Evolutionary conservation across 2,329 filamentous ascomycete species (phyloP), one percentile per base, ranked within the genome.

Genomic region (Orbilia blumenaviensis): DNA sequence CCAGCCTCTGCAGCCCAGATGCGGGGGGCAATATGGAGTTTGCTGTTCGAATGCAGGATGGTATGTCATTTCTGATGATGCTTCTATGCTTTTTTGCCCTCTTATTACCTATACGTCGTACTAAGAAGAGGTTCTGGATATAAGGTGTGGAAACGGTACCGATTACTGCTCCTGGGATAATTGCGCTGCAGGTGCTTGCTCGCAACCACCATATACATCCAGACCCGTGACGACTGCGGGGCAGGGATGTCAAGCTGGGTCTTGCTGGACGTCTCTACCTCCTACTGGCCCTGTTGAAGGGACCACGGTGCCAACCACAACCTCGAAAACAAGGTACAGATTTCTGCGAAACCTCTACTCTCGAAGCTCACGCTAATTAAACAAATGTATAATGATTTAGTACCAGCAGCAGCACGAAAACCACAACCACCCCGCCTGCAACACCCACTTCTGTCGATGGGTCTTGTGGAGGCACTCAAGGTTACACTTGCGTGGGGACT

Each of bases 31-130:
- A 27, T 68, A 38, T 21, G 64, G 64, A 3, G 64, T 68, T 4
- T 68, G 64, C n/a, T 68, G 64, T 23, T 67, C 64, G 2, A 60
- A 60, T 50, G 25, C 64, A 18, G 64, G 64, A 60, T 67, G 64
- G 64, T 67, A 54, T 12, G 16, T 23, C 7, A 6, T 21, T 44
- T 23, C 38, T n/a, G n/a, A n/a, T n/a, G n/a, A n/a, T n/a, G n/a
- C n/a, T n/a, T n/a, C n/a, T 4, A 21, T 34, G 23, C 29, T 3
- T 16, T 23, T 41, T 38, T 44, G 9, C 14, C 1, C 41, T 7
- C 8, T 16, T 16, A 32, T 10, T 48, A 10, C 10, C 9, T 16
- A 32, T 5, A 62, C 14, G 9, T 46, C 21, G 16, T 54, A 8
- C 18, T 2, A 32, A 27, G 14, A 2, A 34, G 29, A 34, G 10